Base-by-base conservation (phyloP, 768 basidiomycete species). In the Lentinula boryana region DNA sequence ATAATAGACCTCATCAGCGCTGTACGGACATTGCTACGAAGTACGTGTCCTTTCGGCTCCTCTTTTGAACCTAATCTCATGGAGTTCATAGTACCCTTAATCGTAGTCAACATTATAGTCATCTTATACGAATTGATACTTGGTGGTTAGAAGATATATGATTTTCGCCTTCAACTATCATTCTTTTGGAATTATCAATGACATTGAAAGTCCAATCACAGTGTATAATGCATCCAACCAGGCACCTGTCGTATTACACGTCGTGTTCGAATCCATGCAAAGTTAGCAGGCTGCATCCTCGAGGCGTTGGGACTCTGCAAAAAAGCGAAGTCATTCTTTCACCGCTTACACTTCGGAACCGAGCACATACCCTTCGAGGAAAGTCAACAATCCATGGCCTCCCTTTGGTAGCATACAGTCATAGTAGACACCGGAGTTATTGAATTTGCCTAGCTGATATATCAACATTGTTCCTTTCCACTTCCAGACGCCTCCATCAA, bases 21-120 rank as follows among this genome's bases (percentile, higher is more conserved):
- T 40, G 94, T 98, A 62, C 82, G 96, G 75, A 98, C 96, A 50
- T 80, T 99, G 67, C 93, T 98, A 92, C 86, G 96, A 73, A 94
- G 96, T 99, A 72, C 79, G 95, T 86, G 44, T 57, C 56, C 12
- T 53, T 76, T 10, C 60, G 5, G 48, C 27, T 15, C 48, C 49
- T 52, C 27, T 27, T 27, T 27, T 27, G 27, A 54, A 23, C 23
- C 21, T n/a, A 15, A 53, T 56, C 49, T 46, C 38, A 60, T 53
- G 55, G 8, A 33, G 4, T 66, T 66, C 21, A 65, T 63, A 98
- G 95, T 98, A 81, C 95, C 95, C 40, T 78, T 98, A 48, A 98
- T 98, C 70, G 86, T 80, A 38, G 68, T 91, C 54, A 98, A 98
- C 74, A 81, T 94, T 57, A 72, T 92, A 67, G 85, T 98, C 65